Evolutionary conservation across 2,329 filamentous ascomycete species (phyloP), one percentile per base, ranked within the genome.

Genomic region (Trichoderma arundinaceum): DNA sequence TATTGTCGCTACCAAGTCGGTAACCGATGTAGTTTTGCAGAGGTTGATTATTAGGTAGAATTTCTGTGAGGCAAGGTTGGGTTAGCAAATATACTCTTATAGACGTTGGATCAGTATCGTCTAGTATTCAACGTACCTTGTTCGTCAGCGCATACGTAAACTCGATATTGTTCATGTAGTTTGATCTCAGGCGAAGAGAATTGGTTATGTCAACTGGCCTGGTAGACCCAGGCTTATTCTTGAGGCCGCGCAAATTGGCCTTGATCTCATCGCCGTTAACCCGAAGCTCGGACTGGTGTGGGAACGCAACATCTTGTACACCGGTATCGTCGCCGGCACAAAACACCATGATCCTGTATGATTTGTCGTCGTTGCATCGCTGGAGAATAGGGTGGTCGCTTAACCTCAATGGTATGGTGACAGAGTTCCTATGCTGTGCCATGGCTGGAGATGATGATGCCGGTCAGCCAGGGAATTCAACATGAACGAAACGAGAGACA

Each of bases 161-260:
- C 66, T 91, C 87, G 67, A 99, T 81, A 57, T 83, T 88, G 74
- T 98, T 98, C 62, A 81, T 80, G 74, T 94, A 96, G 49, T 84
- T 83, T 10, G 88, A 86, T 69, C 86, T 88, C 35, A 92, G 86
- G 17, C 90, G 87, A 52, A 98, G 81, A 67, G 87, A 84, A 69
- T 86, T 82, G 7, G 95, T 99, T 68, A 99, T 90, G 78, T 99
- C 95, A 53, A 92, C 93, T 7, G 95, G 95, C 72, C 92, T 89
- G 46, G 95, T 99, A 51, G 95, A 96, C 22, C 95, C 95, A 7
- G 94, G 92, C 77, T 95, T 96, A 77, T 97, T 97, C 79, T 99
- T 99, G 68, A 99, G 79, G 4, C 95, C 95, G 71, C 95, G 91
- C 70, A 96, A 84, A 75, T 98, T 99, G n/a, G 91, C 90, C 77